Percentiles rank a stretch among this genome's conserved stretches.
phyloP scores from a whole-genome alignment of 495 filamentous ascomycete genomes.

The Lasiosphaeria ovina region DNA sequence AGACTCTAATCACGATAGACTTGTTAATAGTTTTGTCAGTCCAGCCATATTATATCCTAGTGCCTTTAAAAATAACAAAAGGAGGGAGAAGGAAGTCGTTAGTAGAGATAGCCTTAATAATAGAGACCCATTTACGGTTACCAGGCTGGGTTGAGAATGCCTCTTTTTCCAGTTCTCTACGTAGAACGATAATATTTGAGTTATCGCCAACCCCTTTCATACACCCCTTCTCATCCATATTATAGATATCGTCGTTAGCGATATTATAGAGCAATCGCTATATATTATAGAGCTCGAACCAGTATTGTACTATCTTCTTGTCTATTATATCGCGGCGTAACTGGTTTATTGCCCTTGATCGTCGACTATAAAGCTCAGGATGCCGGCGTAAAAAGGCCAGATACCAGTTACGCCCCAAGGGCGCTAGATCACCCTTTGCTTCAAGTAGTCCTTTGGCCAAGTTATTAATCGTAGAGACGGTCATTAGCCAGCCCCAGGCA shows the following conservation, averaged over 20 bases:
- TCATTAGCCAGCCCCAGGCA: constrained; percentile 4
- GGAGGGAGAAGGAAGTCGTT: constrained; percentile 2
- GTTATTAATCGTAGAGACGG: neutral
- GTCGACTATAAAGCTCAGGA: neutral
- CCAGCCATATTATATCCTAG: neutral
- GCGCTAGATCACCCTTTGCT: neutral
- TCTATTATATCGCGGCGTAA: neutral
- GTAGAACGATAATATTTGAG: neutral
- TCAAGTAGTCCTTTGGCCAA: neutral
- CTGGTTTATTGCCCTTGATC: neutral
- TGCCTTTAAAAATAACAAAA: neutral
- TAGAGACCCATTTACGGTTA: constrained; percentile 2
- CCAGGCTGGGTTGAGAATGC: constrained; percentile 1
- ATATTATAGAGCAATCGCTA: neutral
- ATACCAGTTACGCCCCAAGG: constrained; percentile 1
- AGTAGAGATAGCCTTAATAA: constrained; percentile 2
- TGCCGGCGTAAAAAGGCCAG: neutral
- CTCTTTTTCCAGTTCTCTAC: too few relatives aligned
- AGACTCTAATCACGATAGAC: neutral
- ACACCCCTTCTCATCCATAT: constrained; percentile 1
- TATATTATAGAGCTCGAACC: neutral
- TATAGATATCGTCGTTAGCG: neutral
- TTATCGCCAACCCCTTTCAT: constrained; percentile 1
- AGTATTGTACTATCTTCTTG: neutral
- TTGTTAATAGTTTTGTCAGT: neutral